Conservation (phyloP, 768 basidiomycete species). For the Amyloporia xantha region DNA sequence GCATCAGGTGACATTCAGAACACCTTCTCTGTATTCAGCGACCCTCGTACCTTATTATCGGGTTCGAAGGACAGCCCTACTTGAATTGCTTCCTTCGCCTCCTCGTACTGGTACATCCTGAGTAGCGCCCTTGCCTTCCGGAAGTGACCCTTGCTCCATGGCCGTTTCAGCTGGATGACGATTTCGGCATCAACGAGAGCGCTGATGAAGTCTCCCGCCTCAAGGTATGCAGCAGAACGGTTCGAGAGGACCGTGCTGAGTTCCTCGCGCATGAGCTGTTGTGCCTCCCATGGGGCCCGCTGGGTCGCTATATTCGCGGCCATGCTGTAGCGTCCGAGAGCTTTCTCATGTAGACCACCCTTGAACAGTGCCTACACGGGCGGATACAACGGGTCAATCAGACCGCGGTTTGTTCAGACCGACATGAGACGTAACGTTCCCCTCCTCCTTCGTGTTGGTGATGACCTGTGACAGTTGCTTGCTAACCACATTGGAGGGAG, state of each 20-base stretch:
- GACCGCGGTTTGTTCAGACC: slow-evolving; percentile 20
- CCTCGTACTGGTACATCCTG: slow-evolving; percentile 58
- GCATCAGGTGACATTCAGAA: background rate
- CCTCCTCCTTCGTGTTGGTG: slow-evolving; percentile 83
- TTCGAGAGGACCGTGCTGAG: slow-evolving; percentile 87
- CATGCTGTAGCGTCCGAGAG: slow-evolving; percentile 73
- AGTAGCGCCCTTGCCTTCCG: slow-evolving; percentile 86
- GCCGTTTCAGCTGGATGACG: slow-evolving; percentile 75
- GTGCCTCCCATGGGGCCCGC: slow-evolving; percentile 87
- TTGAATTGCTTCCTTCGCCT: slow-evolving; percentile 76
- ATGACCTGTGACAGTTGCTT: slow-evolving; percentile 72
- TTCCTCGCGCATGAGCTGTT: slow-evolving; percentile 80
- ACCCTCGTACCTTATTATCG: slow-evolving; percentile 42
- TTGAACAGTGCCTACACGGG: slow-evolving; percentile 68
- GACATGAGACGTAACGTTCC: slow-evolving; percentile 64
- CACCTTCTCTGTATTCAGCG: background rate
- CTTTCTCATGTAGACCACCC: slow-evolving; percentile 54
- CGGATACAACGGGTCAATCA: background rate
- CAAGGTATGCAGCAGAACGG: slow-evolving; percentile 81
- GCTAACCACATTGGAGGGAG: slow-evolving; percentile 71
- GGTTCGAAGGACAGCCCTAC: slow-evolving; percentile 86
- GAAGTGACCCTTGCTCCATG: slow-evolving; percentile 96
- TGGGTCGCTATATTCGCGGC: slow-evolving; percentile 73
- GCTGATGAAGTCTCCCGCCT: slow-evolving; percentile 65
- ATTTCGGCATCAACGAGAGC: slow-evolving; percentile 88